These are phyloP conservation scores for Saccharomycopsis sp. DNA, from an alignment of 805 yeast species.

Conservation along the genomic window DNA sequence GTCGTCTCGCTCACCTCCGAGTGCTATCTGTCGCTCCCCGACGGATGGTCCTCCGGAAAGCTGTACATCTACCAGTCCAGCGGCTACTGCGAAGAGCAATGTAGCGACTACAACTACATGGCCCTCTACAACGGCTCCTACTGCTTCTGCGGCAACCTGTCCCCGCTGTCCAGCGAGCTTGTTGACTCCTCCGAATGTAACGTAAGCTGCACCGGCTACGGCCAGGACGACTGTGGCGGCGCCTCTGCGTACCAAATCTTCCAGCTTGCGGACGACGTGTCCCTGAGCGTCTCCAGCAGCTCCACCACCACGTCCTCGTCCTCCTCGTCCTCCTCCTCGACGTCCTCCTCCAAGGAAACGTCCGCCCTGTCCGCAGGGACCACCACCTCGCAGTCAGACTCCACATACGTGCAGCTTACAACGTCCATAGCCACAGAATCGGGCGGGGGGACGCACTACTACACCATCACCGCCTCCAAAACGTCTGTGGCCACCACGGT, in stretches of 20 bases:
- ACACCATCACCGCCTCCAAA: conserved; percentile 15
- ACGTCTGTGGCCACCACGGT: conserved; percentile 20
- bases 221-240: conserved; percentile 35
- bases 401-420: conserved; percentile 16
- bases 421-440: conserved; percentile 15
- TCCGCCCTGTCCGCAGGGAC: not conserved
- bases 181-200: conserved; percentile 26
- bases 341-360: not conserved
- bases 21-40: conserved; percentile 32
- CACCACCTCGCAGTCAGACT: conserved; percentile 2
- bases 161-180: conserved; percentile 17
- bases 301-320: not conserved
- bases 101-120: conserved; percentile 32
- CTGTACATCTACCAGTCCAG: conserved; percentile 28
- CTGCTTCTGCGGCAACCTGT: conserved; percentile 33
- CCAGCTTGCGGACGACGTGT: not conserved
- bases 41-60: conserved; percentile 26
- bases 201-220: conserved; percentile 33
- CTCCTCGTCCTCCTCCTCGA: conserved; percentile 3
- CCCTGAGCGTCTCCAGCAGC: not conserved
- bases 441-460: conserved; percentile 20
- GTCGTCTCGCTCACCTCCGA: not conserved
- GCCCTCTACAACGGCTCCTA: conserved; percentile 33
- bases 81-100: conserved; percentile 28
- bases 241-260: conserved; percentile 24